Percentiles rank a stretch among this genome's conserved stretches.
Conservation (phyloP, 129 eudicot genomes). For the Scalesia atractyloides region DNA sequence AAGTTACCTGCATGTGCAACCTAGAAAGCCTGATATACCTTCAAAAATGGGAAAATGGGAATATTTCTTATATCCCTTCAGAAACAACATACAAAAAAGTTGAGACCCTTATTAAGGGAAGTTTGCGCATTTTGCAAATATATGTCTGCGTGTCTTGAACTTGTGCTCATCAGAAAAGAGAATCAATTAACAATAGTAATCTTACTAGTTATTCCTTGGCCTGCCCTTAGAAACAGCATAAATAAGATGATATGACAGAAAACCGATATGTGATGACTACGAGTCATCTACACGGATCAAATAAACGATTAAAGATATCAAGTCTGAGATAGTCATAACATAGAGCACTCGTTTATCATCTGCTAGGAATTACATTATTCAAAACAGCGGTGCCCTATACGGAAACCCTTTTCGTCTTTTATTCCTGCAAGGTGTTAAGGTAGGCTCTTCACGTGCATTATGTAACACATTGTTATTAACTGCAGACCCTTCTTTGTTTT, state of each 20-base stretch:
- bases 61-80: not conserved
- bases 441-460: not conserved
- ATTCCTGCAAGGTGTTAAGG: constrained; percentile 21
- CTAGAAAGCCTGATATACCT: too few species aligned
- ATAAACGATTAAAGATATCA: not conserved
- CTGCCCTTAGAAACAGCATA: not conserved
- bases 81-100: not conserved
- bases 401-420: constrained; percentile 46
- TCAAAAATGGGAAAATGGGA: not conserved
- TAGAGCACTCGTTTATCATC: constrained; percentile 9
- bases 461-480: not conserved
- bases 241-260: not conserved
- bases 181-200: not conserved
- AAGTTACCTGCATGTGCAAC: too few species aligned
- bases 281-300: not conserved
- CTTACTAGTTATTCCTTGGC: not conserved
- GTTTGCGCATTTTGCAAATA: not conserved
- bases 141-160: not conserved
- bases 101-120: too few species aligned
- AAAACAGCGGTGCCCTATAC: constrained; percentile 44
- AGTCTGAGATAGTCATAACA: not conserved
- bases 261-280: not conserved
- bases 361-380: constrained; percentile 6
- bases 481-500: constrained; percentile 12
- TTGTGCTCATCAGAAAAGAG: not conserved